phyloP scores from a whole-genome alignment of 495 filamentous ascomycete genomes.

The Aspergillus affinis region DNA sequence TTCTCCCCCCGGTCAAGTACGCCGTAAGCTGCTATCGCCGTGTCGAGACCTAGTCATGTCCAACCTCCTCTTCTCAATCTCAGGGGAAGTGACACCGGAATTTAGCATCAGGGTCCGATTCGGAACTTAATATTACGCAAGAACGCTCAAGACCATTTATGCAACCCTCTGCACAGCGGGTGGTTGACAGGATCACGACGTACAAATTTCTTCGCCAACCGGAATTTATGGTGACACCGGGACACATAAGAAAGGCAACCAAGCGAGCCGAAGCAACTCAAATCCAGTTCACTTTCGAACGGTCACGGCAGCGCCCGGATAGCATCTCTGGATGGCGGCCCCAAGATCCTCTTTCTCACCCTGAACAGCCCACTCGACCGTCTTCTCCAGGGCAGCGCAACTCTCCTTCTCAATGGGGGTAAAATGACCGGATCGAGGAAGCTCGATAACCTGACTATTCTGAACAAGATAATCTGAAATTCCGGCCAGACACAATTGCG shows the following conservation, averaged over 20 bases:
- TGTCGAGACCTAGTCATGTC: no score
- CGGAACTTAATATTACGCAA: background rate
- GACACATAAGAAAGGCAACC: background rate
- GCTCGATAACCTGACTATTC: constrained; percentile 41
- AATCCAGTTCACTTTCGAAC: constrained; percentile 28
- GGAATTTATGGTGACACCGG: background rate
- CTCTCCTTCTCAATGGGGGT: constrained; percentile 45
- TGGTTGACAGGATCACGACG: no score
- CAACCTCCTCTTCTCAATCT: no score
- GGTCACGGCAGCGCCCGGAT: constrained; percentile 33
- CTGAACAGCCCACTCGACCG: constrained; percentile 38
- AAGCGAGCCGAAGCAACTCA: background rate
- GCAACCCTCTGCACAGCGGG: background rate
- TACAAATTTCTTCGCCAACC: no score
- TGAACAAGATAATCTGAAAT: constrained; percentile 41
- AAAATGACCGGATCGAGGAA: constrained; percentile 42
- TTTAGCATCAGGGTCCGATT: no score
- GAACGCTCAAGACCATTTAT: background rate
- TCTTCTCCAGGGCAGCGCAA: constrained; percentile 30
- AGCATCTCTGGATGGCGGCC: constrained; percentile 26
- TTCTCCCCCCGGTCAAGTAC: no score
- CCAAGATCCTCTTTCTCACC: constrained; percentile 40
- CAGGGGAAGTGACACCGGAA: no score
- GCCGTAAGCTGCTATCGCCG: no score
- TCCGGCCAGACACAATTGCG: constrained; percentile 41